Evolutionary conservation across 768 basidiomycete genomes (phyloP).

Genomic region (Polyporus arcularius): DNA sequence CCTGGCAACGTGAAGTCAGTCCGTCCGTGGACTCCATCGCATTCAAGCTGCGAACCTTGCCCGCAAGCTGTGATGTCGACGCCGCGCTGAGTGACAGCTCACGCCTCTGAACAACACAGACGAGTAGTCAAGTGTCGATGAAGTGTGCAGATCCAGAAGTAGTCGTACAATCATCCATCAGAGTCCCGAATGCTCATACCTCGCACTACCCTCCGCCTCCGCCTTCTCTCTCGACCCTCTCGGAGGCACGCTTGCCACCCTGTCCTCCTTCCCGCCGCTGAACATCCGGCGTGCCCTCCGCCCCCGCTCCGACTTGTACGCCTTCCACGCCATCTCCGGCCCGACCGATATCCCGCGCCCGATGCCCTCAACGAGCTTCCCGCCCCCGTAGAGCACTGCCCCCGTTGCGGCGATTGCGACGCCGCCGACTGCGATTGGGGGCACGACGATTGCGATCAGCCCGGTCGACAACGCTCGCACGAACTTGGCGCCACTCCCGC

Average conservation of each 20-base stretch:
- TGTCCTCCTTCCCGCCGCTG: background rate
- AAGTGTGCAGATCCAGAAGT: too few relatives aligned
- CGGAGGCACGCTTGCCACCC: background rate
- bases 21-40: too few relatives aligned
- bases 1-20: too few relatives aligned
- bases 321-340: slow-evolving; percentile 5
- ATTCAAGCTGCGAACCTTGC: too few relatives aligned
- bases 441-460: slow-evolving; percentile 1
- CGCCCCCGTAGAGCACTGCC: slow-evolving; percentile 8
- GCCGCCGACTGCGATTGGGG: slow-evolving; percentile 1
- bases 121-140: too few relatives aligned
- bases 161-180: too few relatives aligned
- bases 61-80: too few relatives aligned
- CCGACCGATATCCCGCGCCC: slow-evolving; percentile 6
- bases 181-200: too few relatives aligned
- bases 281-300: background rate
- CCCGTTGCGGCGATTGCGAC: slow-evolving; percentile 3
- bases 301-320: background rate
- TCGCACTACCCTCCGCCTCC: too few relatives aligned
- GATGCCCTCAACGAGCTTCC: slow-evolving; percentile 10
- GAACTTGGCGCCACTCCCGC: background rate
- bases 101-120: too few relatives aligned
- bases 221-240: too few relatives aligned
- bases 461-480: background rate
- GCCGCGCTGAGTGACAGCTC: too few relatives aligned